Conservation (phyloP, 2,329 filamentous ascomycete species). For the Bertia moriformis region DNA sequence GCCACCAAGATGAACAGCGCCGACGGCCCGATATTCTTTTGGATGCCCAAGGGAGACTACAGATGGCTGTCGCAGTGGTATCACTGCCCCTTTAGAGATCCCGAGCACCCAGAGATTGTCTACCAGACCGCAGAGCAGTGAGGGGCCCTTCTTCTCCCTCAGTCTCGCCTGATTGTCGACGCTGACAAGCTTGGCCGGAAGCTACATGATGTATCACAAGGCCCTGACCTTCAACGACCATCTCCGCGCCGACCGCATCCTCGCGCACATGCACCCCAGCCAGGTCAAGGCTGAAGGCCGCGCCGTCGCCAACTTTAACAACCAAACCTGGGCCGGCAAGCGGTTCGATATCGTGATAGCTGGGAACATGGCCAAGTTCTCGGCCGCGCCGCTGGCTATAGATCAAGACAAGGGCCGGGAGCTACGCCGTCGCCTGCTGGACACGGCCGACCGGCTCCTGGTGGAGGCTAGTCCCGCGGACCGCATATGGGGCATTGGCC, state of each 20-base stretch:
- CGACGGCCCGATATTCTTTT: neutral
- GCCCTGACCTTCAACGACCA: conserved; percentile 27
- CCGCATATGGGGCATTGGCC: conserved; percentile 54
- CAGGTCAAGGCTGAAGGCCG: conserved; percentile 39
- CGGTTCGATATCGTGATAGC: conserved; percentile 38
- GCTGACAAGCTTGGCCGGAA: conserved; percentile 10
- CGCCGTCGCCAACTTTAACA: conserved; percentile 33
- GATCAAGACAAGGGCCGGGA: conserved; percentile 25
- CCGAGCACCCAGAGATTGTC: conserved; percentile 13
- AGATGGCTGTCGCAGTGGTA: conserved; percentile 55
- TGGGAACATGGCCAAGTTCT: conserved; percentile 47
- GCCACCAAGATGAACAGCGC: too few species aligned
- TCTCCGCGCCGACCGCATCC: conserved; percentile 21
- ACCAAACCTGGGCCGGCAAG: conserved; percentile 31
- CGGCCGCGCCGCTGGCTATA: conserved; percentile 12
- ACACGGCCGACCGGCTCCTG: conserved; percentile 42
- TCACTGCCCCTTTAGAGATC: conserved; percentile 28
- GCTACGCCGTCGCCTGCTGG: conserved; percentile 32
- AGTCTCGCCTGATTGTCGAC: neutral
- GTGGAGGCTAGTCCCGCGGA: conserved; percentile 49
- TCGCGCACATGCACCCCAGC: conserved; percentile 30
- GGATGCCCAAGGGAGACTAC: neutral
- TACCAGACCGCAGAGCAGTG: conserved; percentile 38
- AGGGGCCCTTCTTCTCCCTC: conserved; percentile 4
- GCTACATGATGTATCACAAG: conserved; percentile 41